A percentile compares a stretch with the other conserved stretches of the same genome.
Evolutionary conservation across 139 green algal genomes (phyloP).

Genomic region (Axilococcus clingmanii): DNA sequence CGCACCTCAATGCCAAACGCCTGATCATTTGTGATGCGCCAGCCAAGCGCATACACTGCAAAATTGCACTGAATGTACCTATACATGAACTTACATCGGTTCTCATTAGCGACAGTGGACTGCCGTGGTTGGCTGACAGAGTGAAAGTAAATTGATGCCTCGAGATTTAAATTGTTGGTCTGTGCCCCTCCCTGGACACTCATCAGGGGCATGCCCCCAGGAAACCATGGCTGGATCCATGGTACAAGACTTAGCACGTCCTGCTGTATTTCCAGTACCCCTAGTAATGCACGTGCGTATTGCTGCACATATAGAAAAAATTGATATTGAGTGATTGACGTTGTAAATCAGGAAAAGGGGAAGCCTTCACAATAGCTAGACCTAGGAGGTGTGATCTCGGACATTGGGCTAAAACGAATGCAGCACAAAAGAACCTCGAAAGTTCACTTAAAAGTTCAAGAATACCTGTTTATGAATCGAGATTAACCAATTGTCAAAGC

Average conservation of each 20-base stretch:
- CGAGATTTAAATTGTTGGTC: not conserved
- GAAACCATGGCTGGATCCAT: not conserved
- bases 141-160: conserved; percentile 1
- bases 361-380: not conserved
- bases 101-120: conserved; percentile 17
- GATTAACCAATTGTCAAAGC: too few relatives aligned
- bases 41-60: conserved; percentile 14
- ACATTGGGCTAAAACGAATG: too few relatives aligned
- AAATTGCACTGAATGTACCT: conserved; percentile 37
- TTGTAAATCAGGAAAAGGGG: too few relatives aligned
- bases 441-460: too few relatives aligned
- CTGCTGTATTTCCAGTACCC: too few relatives aligned
- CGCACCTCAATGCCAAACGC: conserved; percentile 23
- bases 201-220: conserved; percentile 7
- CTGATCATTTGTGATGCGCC: conserved; percentile 29
- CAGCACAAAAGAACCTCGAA: too few relatives aligned
- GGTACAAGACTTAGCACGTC: not conserved
- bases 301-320: too few relatives aligned
- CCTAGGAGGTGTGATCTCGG: not conserved
- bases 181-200: conserved; percentile 5
- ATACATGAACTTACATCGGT: conserved; percentile 24
- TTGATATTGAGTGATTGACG: too few relatives aligned
- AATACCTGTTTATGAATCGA: too few relatives aligned
- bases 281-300: too few relatives aligned
- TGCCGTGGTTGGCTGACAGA: conserved; percentile 22